Percentiles rank a stretch among this genome's conserved stretches.
Evolutionary conservation across 495 filamentous ascomycete genomes (phyloP).

Genomic region (Hypoxylon intermedium): DNA sequence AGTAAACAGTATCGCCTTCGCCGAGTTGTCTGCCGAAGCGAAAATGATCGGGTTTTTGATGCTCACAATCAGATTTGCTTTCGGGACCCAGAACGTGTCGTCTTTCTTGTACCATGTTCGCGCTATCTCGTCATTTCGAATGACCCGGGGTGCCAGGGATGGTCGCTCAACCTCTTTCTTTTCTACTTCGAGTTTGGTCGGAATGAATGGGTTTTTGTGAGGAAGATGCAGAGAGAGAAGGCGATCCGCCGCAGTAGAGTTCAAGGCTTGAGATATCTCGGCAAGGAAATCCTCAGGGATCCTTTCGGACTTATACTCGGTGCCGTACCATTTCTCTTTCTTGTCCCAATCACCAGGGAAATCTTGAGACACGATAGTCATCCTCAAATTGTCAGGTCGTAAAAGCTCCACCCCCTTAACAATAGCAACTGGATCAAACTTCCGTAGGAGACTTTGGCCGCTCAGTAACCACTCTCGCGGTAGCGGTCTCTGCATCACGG

Average conservation of each 20-base stretch:
- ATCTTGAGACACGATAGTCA: conserved; percentile 80
- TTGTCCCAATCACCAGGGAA: conserved; percentile 84
- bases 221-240: conserved; percentile 81
- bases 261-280: conserved; percentile 69
- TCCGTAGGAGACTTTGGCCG: conserved; percentile 68
- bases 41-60: conserved; percentile 79
- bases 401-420: conserved; percentile 76
- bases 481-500: conserved; percentile 87
- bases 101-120: conserved; percentile 99
- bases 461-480: conserved; percentile 90
- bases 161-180: conserved; percentile 77
- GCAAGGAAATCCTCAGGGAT: conserved; percentile 78
- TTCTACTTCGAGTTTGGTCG: conserved; percentile 89
- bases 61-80: conserved; percentile 81
- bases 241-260: conserved; percentile 63
- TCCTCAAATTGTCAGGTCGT: conserved; percentile 86
- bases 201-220: conserved; percentile 95
- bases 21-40: conserved; percentile 75
- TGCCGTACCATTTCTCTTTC: conserved; percentile 97
- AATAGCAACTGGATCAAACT: conserved; percentile 79
- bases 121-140: conserved; percentile 82
- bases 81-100: conserved; percentile 98
- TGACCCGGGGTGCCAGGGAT: conserved; percentile 77
- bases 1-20: conserved; percentile 82
- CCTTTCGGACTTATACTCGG: conserved; percentile 85